Conservation (phyloP, 176 grass and related monocot genomes). For the Triticum timopheevii region DNA sequence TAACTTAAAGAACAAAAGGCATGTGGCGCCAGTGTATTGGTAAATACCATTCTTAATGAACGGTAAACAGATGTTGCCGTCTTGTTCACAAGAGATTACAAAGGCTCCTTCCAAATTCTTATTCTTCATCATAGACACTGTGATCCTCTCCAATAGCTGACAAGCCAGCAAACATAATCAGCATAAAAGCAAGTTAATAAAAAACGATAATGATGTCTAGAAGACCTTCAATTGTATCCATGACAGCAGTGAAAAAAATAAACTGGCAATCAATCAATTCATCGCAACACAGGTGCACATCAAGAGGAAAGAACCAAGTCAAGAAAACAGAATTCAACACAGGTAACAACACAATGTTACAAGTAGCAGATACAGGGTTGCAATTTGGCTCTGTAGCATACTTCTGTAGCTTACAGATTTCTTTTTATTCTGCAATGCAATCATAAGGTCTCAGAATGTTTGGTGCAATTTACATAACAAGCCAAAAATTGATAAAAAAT, state of each 20-base stretch:
- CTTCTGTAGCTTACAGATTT: neutral
- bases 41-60: slow-evolving; percentile 46
- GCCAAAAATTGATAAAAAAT: neutral
- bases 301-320: neutral
- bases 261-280: neutral
- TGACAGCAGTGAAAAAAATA: neutral
- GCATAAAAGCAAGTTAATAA: slow-evolving; percentile 12
- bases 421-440: neutral
- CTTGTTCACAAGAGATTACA: slow-evolving; percentile 66
- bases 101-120: slow-evolving; percentile 46
- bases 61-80: slow-evolving; percentile 48
- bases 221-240: neutral
- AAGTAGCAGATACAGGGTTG: neutral
- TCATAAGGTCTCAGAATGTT: neutral
- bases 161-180: slow-evolving; percentile 21
- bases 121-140: slow-evolving; percentile 42
- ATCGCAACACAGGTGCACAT: neutral
- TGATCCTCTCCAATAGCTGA: slow-evolving; percentile 43
- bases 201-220: neutral
- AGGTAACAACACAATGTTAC: neutral
- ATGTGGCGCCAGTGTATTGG: neutral
- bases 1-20: neutral
- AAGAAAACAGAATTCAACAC: neutral
- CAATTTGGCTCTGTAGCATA: neutral
- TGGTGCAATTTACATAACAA: neutral